phyloP scores from a whole-genome alignment of 1,139 yeast genomes.

The Magnusiomyces magnusii region DNA sequence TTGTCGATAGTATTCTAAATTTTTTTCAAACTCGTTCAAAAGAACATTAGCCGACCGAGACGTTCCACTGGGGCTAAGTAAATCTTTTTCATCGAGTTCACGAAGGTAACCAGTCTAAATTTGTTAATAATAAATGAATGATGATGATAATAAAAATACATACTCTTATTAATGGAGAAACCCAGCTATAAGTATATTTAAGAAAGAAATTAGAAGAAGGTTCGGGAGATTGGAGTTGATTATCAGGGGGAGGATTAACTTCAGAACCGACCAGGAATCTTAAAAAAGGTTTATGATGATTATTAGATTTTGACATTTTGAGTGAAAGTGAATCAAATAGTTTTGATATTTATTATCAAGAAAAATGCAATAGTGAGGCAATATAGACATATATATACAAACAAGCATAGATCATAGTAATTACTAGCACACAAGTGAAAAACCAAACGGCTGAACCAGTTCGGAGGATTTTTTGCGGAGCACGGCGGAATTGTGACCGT shows the following conservation, averaged over 20 bases:
- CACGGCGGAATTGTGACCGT: too few species aligned
- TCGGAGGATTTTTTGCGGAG: too few species aligned
- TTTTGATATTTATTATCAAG: too few species aligned
- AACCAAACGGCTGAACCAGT: too few species aligned
- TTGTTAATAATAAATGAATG: constrained; percentile 14
- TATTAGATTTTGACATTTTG: background rate
- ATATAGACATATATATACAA: too few species aligned
- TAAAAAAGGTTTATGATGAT: constrained; percentile 17
- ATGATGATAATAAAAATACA: background rate
- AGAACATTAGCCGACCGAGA: constrained; percentile 43
- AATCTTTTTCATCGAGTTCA: constrained; percentile 55
- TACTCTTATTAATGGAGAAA: background rate
- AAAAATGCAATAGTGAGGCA: too few species aligned
- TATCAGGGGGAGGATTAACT: constrained; percentile 30
- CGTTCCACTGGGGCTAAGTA: constrained; percentile 47
- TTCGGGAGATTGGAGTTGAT: constrained; percentile 27
- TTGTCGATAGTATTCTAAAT: constrained; percentile 34
- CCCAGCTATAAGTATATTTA: background rate
- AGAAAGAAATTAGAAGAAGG: constrained; percentile 18
- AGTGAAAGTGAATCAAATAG: background rate
- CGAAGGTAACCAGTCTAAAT: constrained; percentile 51
- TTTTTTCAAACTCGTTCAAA: constrained; percentile 35
- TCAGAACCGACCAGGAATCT: constrained; percentile 25
- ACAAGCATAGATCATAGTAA: too few species aligned
- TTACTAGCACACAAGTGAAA: too few species aligned